These are phyloP conservation scores for Lasiosphaeriaceae sp. DNA, from an alignment of 495 filamentous ascomycete genomes.

Conservation along the genomic window DNA sequence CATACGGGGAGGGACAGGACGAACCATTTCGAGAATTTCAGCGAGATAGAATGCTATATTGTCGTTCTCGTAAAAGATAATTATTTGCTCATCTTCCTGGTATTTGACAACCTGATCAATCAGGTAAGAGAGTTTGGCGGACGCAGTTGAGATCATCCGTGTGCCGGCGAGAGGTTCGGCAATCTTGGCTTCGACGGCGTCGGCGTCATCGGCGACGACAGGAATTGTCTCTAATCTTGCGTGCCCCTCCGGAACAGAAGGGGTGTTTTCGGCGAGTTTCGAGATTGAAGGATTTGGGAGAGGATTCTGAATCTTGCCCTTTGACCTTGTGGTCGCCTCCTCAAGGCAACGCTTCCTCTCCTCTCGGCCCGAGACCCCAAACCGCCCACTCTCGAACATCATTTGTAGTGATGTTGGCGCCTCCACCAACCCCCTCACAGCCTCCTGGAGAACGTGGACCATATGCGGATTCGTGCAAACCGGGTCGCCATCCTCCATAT, in stretches of 20 bases:
- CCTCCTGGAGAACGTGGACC: slow-evolving; percentile 35
- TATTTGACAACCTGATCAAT: slow-evolving; percentile 64
- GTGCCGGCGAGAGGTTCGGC: slow-evolving; percentile 55
- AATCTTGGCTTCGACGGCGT: slow-evolving; percentile 17
- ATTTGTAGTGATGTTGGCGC: slow-evolving; percentile 31
- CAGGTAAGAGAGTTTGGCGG: slow-evolving; percentile 84
- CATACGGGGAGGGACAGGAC: slow-evolving; percentile 3
- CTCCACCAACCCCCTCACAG: slow-evolving; percentile 35
- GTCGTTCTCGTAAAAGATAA: slow-evolving; percentile 88
- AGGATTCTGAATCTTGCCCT: not conserved
- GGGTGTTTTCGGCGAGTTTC: slow-evolving; percentile 42
- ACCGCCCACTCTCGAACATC: slow-evolving; percentile 34
- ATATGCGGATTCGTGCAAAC: slow-evolving; percentile 40
- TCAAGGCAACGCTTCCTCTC: slow-evolving; percentile 28
- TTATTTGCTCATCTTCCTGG: slow-evolving; percentile 73
- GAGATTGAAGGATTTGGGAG: no score
- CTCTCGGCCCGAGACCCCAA: slow-evolving; percentile 30
- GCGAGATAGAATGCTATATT: slow-evolving; percentile 81
- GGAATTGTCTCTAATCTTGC: no score
- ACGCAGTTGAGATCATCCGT: slow-evolving; percentile 71
- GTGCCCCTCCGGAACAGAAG: no score
- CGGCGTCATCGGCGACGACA: no score
- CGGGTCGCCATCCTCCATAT: slow-evolving; percentile 31
- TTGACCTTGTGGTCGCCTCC: slow-evolving; percentile 1
- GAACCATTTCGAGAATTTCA: slow-evolving; percentile 68